Conservation (phyloP, 306 rosid genomes). For the Echinosophora koreensis region DNA sequence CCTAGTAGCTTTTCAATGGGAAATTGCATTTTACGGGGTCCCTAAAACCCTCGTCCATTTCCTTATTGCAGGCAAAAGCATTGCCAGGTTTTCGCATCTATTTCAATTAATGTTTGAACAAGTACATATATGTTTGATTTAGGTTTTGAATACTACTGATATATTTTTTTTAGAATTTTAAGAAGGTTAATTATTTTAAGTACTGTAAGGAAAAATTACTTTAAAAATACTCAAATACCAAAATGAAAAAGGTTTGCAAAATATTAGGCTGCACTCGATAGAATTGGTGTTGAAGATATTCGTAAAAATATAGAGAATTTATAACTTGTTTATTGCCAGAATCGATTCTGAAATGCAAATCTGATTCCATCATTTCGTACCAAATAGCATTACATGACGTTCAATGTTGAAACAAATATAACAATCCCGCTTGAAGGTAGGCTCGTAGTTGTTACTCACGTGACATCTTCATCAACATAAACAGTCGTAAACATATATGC, state of each 20-base stretch:
- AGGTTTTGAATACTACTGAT: not conserved
- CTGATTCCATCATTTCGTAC: not conserved
- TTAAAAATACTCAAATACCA: not conserved
- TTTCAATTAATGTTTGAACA: not conserved
- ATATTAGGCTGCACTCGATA: too few species aligned
- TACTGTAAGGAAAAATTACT: not conserved
- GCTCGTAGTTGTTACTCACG: not conserved
- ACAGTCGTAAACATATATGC: not conserved
- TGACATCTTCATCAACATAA: not conserved
- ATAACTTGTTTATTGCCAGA: not conserved
- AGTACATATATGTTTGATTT: not conserved
- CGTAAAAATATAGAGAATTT: too few species aligned
- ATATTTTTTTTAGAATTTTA: too few species aligned
- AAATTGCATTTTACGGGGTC: constrained; percentile 11
- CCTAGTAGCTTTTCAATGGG: constrained; percentile 12
- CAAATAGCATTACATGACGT: not conserved
- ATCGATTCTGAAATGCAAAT: not conserved
- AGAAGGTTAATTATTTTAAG: not conserved
- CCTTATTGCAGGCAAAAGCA: not conserved
- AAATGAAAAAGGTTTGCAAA: not conserved
- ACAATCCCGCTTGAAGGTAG: constrained; percentile 4
- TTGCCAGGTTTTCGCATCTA: not conserved
- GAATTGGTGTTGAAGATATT: too few species aligned
- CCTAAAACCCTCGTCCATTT: not conserved
- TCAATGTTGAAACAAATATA: not conserved